Conservation (phyloP, 148 eudicot species). For the Vaccinium macrocarpon region DNA sequence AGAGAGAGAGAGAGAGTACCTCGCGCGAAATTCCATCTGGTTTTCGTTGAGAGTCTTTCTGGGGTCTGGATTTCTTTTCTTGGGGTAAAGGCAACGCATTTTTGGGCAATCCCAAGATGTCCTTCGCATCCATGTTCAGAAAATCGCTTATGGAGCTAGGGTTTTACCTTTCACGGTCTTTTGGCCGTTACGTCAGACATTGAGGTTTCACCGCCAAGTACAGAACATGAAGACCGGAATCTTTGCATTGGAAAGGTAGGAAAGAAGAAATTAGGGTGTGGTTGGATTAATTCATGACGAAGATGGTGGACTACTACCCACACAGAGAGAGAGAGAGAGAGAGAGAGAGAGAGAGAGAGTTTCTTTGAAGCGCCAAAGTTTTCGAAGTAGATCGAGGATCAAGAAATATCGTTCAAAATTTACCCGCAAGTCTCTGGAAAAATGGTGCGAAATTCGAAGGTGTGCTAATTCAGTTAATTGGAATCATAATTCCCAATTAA, state of each 20-base stretch:
- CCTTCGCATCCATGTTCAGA: slow-evolving; percentile 77
- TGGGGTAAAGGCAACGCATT: slow-evolving; percentile 35
- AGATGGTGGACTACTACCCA: neutral
- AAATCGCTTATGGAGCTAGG: slow-evolving; percentile 18
- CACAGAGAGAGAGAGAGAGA: neutral
- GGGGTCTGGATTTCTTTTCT: slow-evolving; percentile 79
- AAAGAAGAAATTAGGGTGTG: neutral
- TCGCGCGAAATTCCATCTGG: slow-evolving; percentile 93
- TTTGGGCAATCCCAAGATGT: slow-evolving; percentile 77
- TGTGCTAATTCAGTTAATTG: no score
- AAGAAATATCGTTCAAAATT: neutral
- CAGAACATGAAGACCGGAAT: neutral
- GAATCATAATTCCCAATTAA: no score
- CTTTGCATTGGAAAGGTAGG: neutral
- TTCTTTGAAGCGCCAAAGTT: slow-evolving; percentile 9
- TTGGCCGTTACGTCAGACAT: neutral
- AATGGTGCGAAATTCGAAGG: no score
- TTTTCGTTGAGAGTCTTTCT: slow-evolving; percentile 78
- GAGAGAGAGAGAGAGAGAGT: neutral
- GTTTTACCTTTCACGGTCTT: slow-evolving; percentile 22
- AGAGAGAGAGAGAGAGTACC: slow-evolving; percentile 26
- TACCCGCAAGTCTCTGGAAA: neutral
- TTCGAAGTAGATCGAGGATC: neutral
- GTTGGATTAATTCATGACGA: neutral
- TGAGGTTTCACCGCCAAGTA: slow-evolving; percentile 1